phyloP scores from a whole-genome alignment of 2,329 filamentous ascomycete species.

The Paecilomyces dactylethromorphus region DNA sequence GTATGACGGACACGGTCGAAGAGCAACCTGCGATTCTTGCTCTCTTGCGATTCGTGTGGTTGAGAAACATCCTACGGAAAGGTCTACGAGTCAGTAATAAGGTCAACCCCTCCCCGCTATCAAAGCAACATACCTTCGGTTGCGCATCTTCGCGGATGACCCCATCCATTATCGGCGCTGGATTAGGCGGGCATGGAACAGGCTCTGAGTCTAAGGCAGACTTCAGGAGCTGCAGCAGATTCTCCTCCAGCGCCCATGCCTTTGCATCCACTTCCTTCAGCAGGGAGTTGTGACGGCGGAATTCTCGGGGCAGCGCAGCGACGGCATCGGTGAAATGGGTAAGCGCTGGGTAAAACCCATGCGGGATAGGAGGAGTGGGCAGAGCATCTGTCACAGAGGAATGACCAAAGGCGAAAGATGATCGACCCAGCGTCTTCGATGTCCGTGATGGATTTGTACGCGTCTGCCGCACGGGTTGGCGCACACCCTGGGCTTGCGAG shows the following conservation, averaged over 20 bases:
- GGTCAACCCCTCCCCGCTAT: background rate
- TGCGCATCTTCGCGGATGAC: conserved; percentile 27
- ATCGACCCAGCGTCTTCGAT: conserved; percentile 38
- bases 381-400: conserved; percentile 19
- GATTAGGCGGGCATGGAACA: conserved; percentile 25
- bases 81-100: conserved; percentile 3
- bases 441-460: conserved; percentile 44
- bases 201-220: conserved; percentile 25
- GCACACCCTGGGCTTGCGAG: conserved; percentile 22
- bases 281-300: conserved; percentile 90
- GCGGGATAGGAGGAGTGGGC: conserved; percentile 26
- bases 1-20: conserved; percentile 73
- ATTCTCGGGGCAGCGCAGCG: conserved; percentile 85
- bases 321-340: conserved; percentile 85
- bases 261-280: conserved; percentile 98
- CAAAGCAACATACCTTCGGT: conserved; percentile 18
- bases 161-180: conserved; percentile 29
- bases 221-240: conserved; percentile 66
- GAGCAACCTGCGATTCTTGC: conserved; percentile 52
- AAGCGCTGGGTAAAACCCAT: conserved; percentile 58
- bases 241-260: conserved; percentile 79
- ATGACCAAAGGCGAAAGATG: conserved; percentile 33
- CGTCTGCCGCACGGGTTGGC: conserved; percentile 39
- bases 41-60: conserved; percentile 26
- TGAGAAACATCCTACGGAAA: conserved; percentile 19